Evolutionary conservation across 805 yeast genomes (phyloP), one percentile per base, ranked within the genome.

Genomic region (Cyberlindnera euphorbiiphila): DNA sequence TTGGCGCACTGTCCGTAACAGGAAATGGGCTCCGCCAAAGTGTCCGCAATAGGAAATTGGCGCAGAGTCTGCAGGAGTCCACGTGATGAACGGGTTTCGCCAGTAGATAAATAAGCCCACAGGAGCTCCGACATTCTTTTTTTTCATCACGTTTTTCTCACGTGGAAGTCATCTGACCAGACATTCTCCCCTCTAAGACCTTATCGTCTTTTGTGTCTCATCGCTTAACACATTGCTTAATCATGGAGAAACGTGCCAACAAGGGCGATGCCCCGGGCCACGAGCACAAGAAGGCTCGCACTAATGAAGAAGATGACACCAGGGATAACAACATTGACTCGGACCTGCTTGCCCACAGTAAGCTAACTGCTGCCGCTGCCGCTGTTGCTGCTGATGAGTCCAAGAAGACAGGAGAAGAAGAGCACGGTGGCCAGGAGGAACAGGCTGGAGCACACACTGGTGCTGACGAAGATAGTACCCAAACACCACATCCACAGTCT

Each of bases 91-190:
- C n/a, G n/a, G n/a, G n/a, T n/a, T n/a, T n/a, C n/a, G n/a, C n/a
- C n/a, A n/a, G n/a, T n/a, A n/a, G n/a, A n/a, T n/a, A n/a, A n/a
- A n/a, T n/a, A n/a, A n/a, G n/a, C n/a, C n/a, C n/a, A n/a, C n/a
- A n/a, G n/a, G n/a, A n/a, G n/a, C n/a, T n/a, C n/a, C n/a, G n/a
- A n/a, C n/a, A n/a, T n/a, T n/a, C n/a, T 13, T 26, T 26, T 26
- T 26, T 26, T 26, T 13, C 30, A 28, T 34, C 43, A 39, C 44
- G 40, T 39, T 46, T 42, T 43, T 43, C 51, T 51, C 59, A 54
- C 59, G 59, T 54, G 59, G 50, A 36, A 21, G 45, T 47, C 40
- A 32, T 30, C 29, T 24, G 40, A 16, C 34, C 36, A n/a, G n/a
- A n/a, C n/a, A n/a, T n/a, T n/a, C n/a, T n/a, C n/a, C n/a, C n/a